Evolutionary conservation across 2,329 filamentous ascomycete species (phyloP).

Genomic region (Corinectria fuckeliana): DNA sequence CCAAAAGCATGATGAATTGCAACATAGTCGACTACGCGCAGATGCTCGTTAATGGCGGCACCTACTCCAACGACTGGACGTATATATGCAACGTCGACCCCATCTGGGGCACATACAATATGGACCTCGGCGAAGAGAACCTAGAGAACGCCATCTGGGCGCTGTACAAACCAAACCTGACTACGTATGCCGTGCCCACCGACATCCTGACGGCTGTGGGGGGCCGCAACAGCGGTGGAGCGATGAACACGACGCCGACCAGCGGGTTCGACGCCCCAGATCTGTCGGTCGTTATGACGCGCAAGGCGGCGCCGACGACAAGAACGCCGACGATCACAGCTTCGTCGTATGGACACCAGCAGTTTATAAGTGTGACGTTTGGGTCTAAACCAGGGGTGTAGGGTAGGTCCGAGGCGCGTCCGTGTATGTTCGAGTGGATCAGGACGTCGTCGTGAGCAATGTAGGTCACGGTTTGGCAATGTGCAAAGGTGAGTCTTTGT

Average conservation of each 20-base stretch:
- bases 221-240: conserved; percentile 1
- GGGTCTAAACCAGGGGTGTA: too few relatives aligned
- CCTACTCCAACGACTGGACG: conserved; percentile 7
- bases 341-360: background rate
- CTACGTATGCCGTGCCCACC: conserved; percentile 2
- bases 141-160: conserved; percentile 13
- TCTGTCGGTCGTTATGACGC: conserved; percentile 1
- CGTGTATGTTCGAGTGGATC: too few relatives aligned
- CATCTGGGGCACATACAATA: conserved; percentile 11
- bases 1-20: conserved; percentile 8
- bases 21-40: conserved; percentile 15
- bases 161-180: conserved; percentile 4
- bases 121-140: conserved; percentile 10
- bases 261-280: conserved; percentile 6
- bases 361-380: too few relatives aligned
- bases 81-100: conserved; percentile 1
- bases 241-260: background rate
- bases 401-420: too few relatives aligned
- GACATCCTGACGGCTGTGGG: conserved; percentile 4
- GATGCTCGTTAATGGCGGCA: conserved; percentile 17
- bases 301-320: background rate
- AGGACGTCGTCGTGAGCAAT: too few relatives aligned
- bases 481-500: too few relatives aligned
- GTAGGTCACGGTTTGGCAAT: too few relatives aligned
- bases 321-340: conserved; percentile 1